Evolutionary conservation across 1,284 basidiomycete genomes (phyloP).

Genomic region (Boletus smithii): DNA sequence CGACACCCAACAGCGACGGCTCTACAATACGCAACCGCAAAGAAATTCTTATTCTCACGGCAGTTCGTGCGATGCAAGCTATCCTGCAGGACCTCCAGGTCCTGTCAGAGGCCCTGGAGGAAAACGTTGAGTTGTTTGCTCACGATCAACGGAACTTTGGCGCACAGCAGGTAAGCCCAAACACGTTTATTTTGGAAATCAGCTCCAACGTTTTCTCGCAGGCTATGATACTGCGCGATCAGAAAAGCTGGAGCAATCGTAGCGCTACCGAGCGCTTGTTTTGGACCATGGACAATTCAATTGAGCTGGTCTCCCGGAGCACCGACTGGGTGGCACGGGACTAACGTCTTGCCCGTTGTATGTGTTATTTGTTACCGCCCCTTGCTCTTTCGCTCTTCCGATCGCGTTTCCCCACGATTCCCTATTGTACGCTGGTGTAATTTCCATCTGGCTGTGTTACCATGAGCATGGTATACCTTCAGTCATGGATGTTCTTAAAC

Average conservation of each 20-base stretch:
- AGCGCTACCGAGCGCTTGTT: slow-evolving; percentile 85
- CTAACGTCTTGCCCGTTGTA: slow-evolving; percentile 27
- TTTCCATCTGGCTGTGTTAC: slow-evolving; percentile 13
- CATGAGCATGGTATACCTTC: slow-evolving; percentile 8
- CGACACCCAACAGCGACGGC: slow-evolving; percentile 47
- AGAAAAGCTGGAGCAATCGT: slow-evolving; percentile 87
- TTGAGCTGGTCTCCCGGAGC: slow-evolving; percentile 77
- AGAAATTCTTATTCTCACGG: slow-evolving; percentile 66
- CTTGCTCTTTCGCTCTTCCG: slow-evolving; percentile 6
- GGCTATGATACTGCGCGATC: slow-evolving; percentile 90
- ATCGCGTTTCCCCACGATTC: slow-evolving; percentile 1
- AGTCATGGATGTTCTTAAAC: slow-evolving; percentile 13
- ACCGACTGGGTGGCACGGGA: slow-evolving; percentile 81
- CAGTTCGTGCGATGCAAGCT: slow-evolving; percentile 76
- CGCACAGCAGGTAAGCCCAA: slow-evolving; percentile 76
- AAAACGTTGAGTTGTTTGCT: slow-evolving; percentile 86
- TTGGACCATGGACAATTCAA: slow-evolving; percentile 84
- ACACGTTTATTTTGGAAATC: not conserved
- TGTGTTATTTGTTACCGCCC: slow-evolving; percentile 14
- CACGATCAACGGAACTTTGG: slow-evolving; percentile 89
- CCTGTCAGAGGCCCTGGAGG: slow-evolving; percentile 81
- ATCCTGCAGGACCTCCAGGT: slow-evolving; percentile 83
- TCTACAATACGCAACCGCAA: slow-evolving; percentile 62
- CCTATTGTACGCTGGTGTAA: slow-evolving; percentile 32
- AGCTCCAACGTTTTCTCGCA: slow-evolving; percentile 32